Evolutionary conservation across 352 stramenopile genomes (phyloP), one percentile per base, ranked within the genome.

Genomic region (Phytophthora cajani): DNA sequence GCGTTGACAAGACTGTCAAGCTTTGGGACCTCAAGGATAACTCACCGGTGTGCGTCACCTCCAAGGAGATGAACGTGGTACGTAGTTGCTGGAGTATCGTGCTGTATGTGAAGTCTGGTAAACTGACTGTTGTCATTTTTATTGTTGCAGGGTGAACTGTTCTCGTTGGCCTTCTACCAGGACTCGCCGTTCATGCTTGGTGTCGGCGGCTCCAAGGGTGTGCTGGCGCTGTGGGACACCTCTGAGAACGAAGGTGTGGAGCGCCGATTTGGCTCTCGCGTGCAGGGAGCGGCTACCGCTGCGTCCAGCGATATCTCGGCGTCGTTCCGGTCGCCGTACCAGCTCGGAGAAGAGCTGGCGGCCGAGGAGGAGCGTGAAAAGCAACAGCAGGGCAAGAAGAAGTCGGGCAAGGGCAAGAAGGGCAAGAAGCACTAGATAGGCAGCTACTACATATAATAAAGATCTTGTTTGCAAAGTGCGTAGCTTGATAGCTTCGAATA

Each of bases 1-100:
- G 95, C 10, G 89, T 98, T n/a, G 97, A 99, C 85, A 99, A 99
- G 84, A 98, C 94, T 8, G 97, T 99, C 53, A 98, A 98, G 70
- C 81, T 99, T 49, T 99, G 98, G 98, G 97, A 99, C 68, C 71
- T 97, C 17, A 79, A 87, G 64, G 80, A 89, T 47, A 88, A 88
- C 53, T 71, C 69, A 19, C 88, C 92, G 3, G 67, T 85, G 55
- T 97, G 85, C 68, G 84, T 98, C 64, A 93, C 84, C 2, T 94
- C 90, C 14, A 98, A 98, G 78, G 87, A 93, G 51, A 97, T 98
- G 90, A 95, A 95, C 61, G 89, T 98, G 73, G 86, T 94, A 89
- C 74, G 84, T 91, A 66, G 17, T 12, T 66, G 11, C 10, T 49
- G 21, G n/a, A 56, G 47, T 56, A 14, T 53, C 64, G 25, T 54